A percentile compares a stretch with the other conserved stretches of the same genome.
Conservation (phyloP, 75 land plant species). For the Sequoiadendron giganteum region DNA sequence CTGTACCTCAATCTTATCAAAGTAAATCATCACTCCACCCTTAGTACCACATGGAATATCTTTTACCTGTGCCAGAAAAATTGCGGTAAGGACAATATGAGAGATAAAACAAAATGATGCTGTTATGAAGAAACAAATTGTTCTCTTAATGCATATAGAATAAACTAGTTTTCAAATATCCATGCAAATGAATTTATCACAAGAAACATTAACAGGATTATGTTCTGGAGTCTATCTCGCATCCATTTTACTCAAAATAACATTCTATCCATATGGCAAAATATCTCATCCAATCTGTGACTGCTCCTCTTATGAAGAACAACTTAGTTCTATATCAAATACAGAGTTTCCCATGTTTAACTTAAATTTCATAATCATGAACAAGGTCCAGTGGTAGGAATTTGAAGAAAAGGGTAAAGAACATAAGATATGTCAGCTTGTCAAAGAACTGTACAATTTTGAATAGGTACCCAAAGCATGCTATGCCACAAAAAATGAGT, state of each 20-base stretch:
- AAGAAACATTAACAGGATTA: not conserved
- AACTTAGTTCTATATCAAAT: not conserved
- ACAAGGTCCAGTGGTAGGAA: not conserved
- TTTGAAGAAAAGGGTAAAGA: not conserved
- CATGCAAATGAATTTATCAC: not conserved
- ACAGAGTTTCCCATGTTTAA: not conserved
- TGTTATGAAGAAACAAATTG: not conserved
- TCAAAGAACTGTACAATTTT: not conserved
- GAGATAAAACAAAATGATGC: not conserved
- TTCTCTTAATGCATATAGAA: not conserved
- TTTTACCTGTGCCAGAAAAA: conserved; percentile 53
- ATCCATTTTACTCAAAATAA: not conserved
- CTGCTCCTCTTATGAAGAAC: not conserved
- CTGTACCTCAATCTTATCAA: conserved; percentile 85
- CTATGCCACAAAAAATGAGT: not conserved
- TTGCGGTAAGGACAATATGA: not conserved
- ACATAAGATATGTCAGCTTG: not conserved
- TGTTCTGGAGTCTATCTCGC: not conserved
- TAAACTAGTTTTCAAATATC: not conserved
- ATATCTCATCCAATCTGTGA: not conserved
- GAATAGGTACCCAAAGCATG: not conserved
- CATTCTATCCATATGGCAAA: not conserved
- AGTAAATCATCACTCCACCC: conserved; percentile 96
- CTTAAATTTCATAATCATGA: not conserved
- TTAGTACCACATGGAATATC: conserved; percentile 99